A percentile compares a stretch with the other conserved stretches of the same genome.
Evolutionary conservation across 768 basidiomycete genomes (phyloP).

Genomic region (Lactarius hatsudake): DNA sequence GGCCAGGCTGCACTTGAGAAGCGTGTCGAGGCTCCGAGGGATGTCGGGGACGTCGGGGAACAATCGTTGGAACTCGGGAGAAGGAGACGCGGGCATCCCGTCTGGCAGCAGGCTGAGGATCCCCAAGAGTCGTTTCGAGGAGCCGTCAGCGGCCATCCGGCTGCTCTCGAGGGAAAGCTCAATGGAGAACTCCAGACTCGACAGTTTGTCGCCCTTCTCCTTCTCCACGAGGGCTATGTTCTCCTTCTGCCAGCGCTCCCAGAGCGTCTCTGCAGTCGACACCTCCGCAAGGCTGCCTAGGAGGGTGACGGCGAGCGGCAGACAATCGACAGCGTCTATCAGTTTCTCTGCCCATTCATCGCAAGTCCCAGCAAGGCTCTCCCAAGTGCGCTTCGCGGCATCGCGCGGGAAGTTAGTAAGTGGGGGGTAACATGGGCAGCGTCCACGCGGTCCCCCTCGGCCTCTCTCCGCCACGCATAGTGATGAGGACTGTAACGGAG

Average conservation of each 20-base stretch:
- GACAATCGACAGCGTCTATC: slow-evolving; percentile 20
- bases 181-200: slow-evolving; percentile 20
- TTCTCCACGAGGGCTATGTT: slow-evolving; percentile 19
- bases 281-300: slow-evolving; percentile 19
- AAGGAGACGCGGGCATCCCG: slow-evolving; percentile 11
- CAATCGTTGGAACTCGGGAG: neutral
- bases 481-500: slow-evolving; percentile 21
- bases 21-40: slow-evolving; percentile 16
- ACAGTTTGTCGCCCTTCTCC: slow-evolving; percentile 16
- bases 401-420: slow-evolving; percentile 14
- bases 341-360: slow-evolving; percentile 23
- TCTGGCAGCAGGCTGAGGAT: slow-evolving; percentile 19
- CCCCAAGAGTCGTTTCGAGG: slow-evolving; percentile 14
- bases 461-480: slow-evolving; percentile 22
- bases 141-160: slow-evolving; percentile 14
- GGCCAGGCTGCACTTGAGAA: slow-evolving; percentile 17
- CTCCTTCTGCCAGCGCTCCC: slow-evolving; percentile 23
- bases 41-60: slow-evolving; percentile 12
- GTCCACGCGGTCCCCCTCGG: slow-evolving; percentile 23
- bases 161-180: slow-evolving; percentile 19
- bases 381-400: slow-evolving; percentile 20
- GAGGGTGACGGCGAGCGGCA: slow-evolving; percentile 23
- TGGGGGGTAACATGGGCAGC: slow-evolving; percentile 19
- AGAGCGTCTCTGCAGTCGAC: slow-evolving; percentile 19
- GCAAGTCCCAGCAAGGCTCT: slow-evolving; percentile 11